These are phyloP conservation scores for Fusarium dimerum DNA, from an alignment of 2,329 filamentous ascomycete species.

Conservation along the genomic window DNA sequence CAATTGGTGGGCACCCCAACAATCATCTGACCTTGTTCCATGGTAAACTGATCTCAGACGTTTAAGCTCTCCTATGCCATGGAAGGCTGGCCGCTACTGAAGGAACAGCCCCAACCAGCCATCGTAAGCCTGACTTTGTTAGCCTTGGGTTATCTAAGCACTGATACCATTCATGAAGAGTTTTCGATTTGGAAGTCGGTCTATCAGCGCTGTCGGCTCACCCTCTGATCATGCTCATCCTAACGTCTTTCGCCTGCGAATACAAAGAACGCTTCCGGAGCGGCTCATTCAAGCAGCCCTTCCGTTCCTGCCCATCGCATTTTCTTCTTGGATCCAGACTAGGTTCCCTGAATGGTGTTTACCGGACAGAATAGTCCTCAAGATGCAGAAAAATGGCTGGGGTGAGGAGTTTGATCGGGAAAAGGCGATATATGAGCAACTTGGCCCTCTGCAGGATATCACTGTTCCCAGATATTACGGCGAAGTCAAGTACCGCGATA, in stretches of 20 bases:
- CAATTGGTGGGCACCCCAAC: too few relatives aligned
- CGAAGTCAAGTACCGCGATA: conserved; percentile 6
- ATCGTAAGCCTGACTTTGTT: too few relatives aligned
- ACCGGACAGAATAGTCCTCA: conserved; percentile 19
- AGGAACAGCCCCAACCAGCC: too few relatives aligned
- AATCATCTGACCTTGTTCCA: too few relatives aligned
- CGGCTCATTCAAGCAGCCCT: not conserved
- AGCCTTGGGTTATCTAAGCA: too few relatives aligned
- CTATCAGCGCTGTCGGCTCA: not conserved
- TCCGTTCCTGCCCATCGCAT: fast-evolving
- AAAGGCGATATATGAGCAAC: conserved; percentile 21
- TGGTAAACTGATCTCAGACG: too few relatives aligned
- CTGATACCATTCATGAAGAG: not conserved
- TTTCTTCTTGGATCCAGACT: not conserved
- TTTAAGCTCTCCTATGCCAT: too few relatives aligned
- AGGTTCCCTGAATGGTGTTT: conserved; percentile 7
- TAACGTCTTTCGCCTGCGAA: not conserved
- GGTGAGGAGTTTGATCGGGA: conserved; percentile 29
- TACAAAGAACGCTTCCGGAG: not conserved
- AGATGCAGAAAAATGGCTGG: conserved; percentile 24
- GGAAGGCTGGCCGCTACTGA: too few relatives aligned
- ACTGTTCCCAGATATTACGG: conserved; percentile 22
- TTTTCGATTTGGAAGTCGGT: not conserved
- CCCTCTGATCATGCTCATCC: not conserved
- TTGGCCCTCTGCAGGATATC: conserved; percentile 22